Percentiles rank a stretch among this genome's conserved stretches.
phyloP scores from a whole-genome alignment of 2,329 filamentous ascomycete genomes.

The Xylariaceae sp. region DNA sequence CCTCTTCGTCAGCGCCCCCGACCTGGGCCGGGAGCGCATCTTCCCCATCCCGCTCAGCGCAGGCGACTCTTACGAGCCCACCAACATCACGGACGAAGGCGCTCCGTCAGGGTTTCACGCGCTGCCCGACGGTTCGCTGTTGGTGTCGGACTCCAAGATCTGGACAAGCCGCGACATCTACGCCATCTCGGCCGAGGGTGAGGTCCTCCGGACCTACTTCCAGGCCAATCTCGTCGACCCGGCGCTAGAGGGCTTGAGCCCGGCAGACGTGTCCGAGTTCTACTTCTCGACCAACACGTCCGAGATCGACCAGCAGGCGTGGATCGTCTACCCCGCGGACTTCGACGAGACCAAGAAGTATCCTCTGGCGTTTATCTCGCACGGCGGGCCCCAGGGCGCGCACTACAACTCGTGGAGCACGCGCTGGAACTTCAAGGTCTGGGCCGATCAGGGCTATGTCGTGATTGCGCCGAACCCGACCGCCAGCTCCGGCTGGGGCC shows the following conservation, averaged over 20 bases:
- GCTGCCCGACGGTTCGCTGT: conserved; percentile 19
- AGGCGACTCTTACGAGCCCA: conserved; percentile 21
- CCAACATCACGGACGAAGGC: conserved; percentile 27
- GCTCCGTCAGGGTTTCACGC: conserved; percentile 20
- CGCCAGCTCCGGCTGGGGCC: conserved; percentile 46
- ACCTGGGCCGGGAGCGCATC: conserved; percentile 23
- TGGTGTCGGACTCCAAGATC: conserved; percentile 28
- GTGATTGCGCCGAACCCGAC: conserved; percentile 48
- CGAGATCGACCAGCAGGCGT: conserved; percentile 24
- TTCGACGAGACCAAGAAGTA: conserved; percentile 36
- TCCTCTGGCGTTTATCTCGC: conserved; percentile 45
- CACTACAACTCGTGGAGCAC: conserved; percentile 46
- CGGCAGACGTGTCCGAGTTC: conserved; percentile 27
- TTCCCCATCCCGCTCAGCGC: conserved; percentile 24
- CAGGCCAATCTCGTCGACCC: conserved; percentile 28
- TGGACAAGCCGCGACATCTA: conserved; percentile 29
- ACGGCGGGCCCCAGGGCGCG: conserved; percentile 46
- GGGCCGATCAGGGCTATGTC: conserved; percentile 49
- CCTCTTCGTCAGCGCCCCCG: conserved; percentile 23
- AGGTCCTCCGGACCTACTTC: conserved; percentile 23
- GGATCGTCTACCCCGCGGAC: conserved; percentile 25
- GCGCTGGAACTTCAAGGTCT: conserved; percentile 46
- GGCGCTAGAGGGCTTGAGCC: conserved; percentile 23
- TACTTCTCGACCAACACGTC: conserved; percentile 27
- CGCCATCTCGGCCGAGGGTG: conserved; percentile 19